Percentiles rank a stretch among this genome's conserved stretches.
Evolutionary conservation across 345 rosid genomes (phyloP).

Genomic region (Salix purpurea): DNA sequence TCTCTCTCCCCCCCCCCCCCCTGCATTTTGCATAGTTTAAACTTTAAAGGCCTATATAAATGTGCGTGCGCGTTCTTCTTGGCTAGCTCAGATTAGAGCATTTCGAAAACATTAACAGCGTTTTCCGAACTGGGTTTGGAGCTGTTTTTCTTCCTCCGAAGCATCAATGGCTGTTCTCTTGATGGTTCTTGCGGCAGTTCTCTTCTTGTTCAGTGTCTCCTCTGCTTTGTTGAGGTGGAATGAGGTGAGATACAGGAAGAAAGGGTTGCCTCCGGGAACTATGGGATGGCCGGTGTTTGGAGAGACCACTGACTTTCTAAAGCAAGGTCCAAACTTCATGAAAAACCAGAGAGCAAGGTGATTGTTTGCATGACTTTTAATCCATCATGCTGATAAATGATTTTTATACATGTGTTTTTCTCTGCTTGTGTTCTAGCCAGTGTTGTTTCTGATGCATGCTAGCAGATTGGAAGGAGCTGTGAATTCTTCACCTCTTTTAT

Average conservation of each 20-base stretch:
- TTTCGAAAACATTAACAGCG: constrained; percentile 10
- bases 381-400: not conserved
- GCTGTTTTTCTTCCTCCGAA: not conserved
- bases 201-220: constrained; percentile 36
- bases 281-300: constrained; percentile 95
- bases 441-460: no score
- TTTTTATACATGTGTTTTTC: not conserved
- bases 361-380: not conserved
- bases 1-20: not conserved
- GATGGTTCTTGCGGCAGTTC: constrained; percentile 29
- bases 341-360: constrained; percentile 64
- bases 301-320: constrained; percentile 72
- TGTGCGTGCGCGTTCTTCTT: constrained; percentile 17
- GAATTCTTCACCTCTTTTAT: not conserved
- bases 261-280: constrained; percentile 77
- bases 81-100: constrained; percentile 15
- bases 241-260: constrained; percentile 51
- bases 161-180: constrained; percentile 62
- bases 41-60: constrained; percentile 11
- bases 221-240: constrained; percentile 69
- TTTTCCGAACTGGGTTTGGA: not conserved
- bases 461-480: not conserved
- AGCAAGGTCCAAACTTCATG: constrained; percentile 78
- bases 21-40: not conserved
- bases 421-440: not conserved